Evolutionary conservation across 495 filamentous ascomycete species (phyloP).

Genomic region (Trichoderma asperelloides): DNA sequence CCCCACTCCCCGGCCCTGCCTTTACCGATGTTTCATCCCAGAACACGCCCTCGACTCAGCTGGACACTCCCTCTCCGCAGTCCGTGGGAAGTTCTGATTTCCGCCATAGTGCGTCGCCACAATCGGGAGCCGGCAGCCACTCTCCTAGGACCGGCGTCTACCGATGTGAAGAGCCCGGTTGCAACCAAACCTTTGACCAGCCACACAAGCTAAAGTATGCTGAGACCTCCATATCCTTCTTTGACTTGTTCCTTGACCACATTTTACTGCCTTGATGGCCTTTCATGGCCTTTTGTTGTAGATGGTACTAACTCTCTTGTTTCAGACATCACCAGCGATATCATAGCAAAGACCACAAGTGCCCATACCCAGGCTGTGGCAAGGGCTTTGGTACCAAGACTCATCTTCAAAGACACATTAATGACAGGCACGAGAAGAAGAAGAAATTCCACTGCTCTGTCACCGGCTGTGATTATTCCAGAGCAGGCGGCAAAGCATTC

Average conservation of each 20-base stretch:
- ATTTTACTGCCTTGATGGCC: background rate
- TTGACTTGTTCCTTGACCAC: background rate
- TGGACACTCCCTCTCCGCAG: conserved; percentile 9
- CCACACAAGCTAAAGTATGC: conserved; percentile 40
- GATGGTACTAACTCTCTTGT: background rate
- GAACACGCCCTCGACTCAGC: conserved; percentile 12
- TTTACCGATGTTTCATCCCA: conserved; percentile 9
- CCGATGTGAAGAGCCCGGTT: conserved; percentile 27
- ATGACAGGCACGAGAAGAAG: conserved; percentile 41
- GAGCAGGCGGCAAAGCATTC: conserved; percentile 37
- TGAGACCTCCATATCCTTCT: background rate
- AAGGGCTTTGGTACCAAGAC: conserved; percentile 44
- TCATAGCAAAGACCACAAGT: conserved; percentile 38
- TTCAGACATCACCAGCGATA: conserved; percentile 39
- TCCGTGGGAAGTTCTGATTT: conserved; percentile 11
- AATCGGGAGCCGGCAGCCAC: conserved; percentile 17
- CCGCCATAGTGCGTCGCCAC: conserved; percentile 12
- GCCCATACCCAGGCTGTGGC: conserved; percentile 29
- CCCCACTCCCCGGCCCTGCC: background rate
- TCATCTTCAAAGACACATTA: conserved; percentile 42
- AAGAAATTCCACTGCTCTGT: conserved; percentile 39
- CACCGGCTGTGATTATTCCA: conserved; percentile 35
- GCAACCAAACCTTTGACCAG: conserved; percentile 34
- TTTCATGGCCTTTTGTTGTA: background rate
- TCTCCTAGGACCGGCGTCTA: conserved; percentile 19